phyloP scores from a whole-genome alignment of 2,329 filamentous ascomycete species.

The Botrytis medusae region DNA sequence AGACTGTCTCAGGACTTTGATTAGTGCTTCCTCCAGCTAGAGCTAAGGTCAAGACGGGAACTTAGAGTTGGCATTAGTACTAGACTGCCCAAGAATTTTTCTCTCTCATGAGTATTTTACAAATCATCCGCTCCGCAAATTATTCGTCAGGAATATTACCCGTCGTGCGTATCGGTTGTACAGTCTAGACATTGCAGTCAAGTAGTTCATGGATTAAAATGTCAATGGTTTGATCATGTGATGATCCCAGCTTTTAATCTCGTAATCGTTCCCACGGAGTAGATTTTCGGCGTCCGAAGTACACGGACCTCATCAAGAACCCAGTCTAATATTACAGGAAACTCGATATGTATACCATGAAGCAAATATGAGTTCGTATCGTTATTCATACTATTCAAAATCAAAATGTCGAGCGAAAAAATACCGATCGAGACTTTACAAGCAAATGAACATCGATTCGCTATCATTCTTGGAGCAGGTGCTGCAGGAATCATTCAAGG shows the following conservation, averaged over 20 bases:
- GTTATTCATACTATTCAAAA: background rate
- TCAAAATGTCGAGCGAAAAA: slow-evolving; percentile 5
- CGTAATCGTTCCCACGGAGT: background rate
- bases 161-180: background rate
- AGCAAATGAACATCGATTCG: slow-evolving; percentile 9
- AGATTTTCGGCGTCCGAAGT: background rate
- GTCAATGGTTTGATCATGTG: background rate
- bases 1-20: background rate
- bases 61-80: background rate
- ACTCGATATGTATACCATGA: background rate
- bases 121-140: background rate
- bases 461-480: background rate
- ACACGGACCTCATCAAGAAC: background rate
- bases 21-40: background rate
- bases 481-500: slow-evolving; percentile 16
- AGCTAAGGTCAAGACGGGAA: background rate
- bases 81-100: background rate
- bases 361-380: background rate
- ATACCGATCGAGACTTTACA: background rate
- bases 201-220: background rate
- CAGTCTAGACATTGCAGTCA: background rate
- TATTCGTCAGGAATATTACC: background rate
- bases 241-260: background rate
- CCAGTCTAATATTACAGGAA: background rate
- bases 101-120: background rate